phyloP scores from a whole-genome alignment of 192 early-diverging fungal genomes.

The Entomortierella parvispora region DNA sequence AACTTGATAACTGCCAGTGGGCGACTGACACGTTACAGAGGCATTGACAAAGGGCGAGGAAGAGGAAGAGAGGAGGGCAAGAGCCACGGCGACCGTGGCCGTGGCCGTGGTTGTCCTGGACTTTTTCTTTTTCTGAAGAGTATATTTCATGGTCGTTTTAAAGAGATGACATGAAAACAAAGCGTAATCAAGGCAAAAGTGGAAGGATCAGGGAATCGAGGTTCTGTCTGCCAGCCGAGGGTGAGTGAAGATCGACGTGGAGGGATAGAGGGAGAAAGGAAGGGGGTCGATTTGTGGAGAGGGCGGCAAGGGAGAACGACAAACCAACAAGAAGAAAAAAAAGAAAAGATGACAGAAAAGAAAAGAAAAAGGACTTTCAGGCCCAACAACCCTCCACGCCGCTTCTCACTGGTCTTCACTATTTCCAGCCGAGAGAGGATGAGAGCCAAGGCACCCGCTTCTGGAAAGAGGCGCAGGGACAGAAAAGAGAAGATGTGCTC shows the following conservation, averaged over 20 bases:
- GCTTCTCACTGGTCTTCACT: neutral
- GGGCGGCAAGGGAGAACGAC: neutral
- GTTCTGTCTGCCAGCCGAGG: neutral
- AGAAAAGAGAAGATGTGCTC: too few species aligned
- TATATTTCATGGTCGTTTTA: too few species aligned
- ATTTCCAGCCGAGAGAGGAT: neutral
- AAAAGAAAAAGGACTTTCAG: neutral
- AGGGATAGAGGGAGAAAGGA: neutral
- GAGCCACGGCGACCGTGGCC: neutral
- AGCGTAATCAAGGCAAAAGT: neutral
- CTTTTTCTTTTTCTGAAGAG: too few species aligned
- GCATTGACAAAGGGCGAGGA: conserved; percentile 2
- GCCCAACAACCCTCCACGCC: neutral
- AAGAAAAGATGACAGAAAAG: neutral
- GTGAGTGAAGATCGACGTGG: neutral
- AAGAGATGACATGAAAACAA: too few species aligned
- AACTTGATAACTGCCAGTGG: neutral
- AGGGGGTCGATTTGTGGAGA: neutral
- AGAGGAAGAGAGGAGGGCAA: neutral
- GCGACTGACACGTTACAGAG: conserved; percentile 14
- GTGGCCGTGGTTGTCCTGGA: too few species aligned
- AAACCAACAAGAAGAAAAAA: neutral
- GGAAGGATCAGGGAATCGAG: neutral
- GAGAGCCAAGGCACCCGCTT: neutral
- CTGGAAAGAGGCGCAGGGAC: too few species aligned